A percentile compares a stretch with the other conserved stretches of the same genome.
phyloP scores from a whole-genome alignment of 2,329 filamentous ascomycete species.

The Rhytidhysteron rufulum region DNA sequence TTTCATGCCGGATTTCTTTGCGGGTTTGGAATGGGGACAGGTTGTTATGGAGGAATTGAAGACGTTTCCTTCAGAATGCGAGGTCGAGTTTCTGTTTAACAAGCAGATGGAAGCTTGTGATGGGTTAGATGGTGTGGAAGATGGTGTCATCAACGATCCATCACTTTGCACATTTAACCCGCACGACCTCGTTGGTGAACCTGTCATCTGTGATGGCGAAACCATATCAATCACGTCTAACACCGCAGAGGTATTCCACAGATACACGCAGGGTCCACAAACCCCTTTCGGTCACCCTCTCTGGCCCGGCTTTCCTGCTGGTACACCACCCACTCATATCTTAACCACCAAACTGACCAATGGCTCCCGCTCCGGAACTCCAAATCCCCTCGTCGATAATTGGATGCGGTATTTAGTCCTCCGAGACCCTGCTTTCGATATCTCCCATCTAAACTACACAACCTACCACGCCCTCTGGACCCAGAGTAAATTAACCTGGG shows the following conservation, averaged over 20 bases:
- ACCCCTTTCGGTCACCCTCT: constrained; percentile 1
- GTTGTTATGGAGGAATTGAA: constrained; percentile 22
- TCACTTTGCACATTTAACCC: constrained; percentile 19
- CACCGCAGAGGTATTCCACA: constrained; percentile 1
- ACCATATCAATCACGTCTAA: neutral
- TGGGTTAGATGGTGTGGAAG: constrained; percentile 18
- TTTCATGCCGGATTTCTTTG: constrained; percentile 12
- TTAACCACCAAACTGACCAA: neutral
- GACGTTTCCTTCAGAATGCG: constrained; percentile 11
- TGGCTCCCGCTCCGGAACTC: neutral
- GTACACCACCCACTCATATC: neutral
- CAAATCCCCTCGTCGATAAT: neutral
- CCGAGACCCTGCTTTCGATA: constrained; percentile 7
- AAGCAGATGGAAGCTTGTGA: constrained; percentile 19
- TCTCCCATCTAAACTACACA: constrained; percentile 10
- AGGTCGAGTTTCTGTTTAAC: constrained; percentile 15
- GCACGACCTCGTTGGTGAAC: neutral
- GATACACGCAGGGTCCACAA: constrained; percentile 2
- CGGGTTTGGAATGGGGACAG: constrained; percentile 18
- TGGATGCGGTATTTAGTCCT: constrained; percentile 2
- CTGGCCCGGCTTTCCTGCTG: constrained; percentile 5
- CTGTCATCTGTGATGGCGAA: neutral
- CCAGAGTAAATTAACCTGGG: constrained; percentile 16
- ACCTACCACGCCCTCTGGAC: constrained; percentile 11
- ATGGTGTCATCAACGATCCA: constrained; percentile 28